Evolutionary conservation across 2,329 filamentous ascomycete species (phyloP), one percentile per base, ranked within the genome.

Genomic region (Colletotrichum magnum): DNA sequence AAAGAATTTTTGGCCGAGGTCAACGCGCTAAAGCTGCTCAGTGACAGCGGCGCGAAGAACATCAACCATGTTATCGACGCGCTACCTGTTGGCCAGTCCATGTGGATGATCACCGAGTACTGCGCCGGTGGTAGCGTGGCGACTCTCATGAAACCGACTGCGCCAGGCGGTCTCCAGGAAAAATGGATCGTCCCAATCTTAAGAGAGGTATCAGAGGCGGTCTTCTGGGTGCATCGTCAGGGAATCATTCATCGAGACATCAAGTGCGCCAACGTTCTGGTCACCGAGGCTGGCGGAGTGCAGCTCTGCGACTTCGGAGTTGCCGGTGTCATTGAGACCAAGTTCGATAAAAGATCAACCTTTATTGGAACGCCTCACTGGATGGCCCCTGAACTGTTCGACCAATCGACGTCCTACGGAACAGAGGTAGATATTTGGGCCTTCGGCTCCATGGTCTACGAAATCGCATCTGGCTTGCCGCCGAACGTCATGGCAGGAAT

Each of bases 21-120:
- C 75, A 89, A 86, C 71, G 87, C 93, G 26, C 83, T 97, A 58
- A 90, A 93, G 74, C 84, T 93, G 67, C 85, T 97, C 59, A 90
- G 91, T 75, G 91, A 93, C 73, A 92, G 87, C 72, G 91, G 90
- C 56, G 93, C 93, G 18, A 88, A 88, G 73, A 95, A 95, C 76
- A 90, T 97, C 81, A 96, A 95, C 77, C 88, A 91, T 74, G 92
- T 95, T 59, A 90, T 95, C 74, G 93, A 95, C 73, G 93, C 93
- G 5, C 86, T 95, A 21, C 90, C 92, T 9, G 89, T 95, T 45
- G 92, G 92, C 50, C 90, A 92, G 73, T 89, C 93, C 69, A 91
- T 97, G 82, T 97, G 94, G 94, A 93, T 96, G 83, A 89, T 96
- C 64, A 95, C 92, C 68, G 93, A 96, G 80, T 94, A 95, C 79